Evolutionary conservation across 2,329 filamentous ascomycete species (phyloP).

Genomic region (Aspergillus puulaauensis): DNA sequence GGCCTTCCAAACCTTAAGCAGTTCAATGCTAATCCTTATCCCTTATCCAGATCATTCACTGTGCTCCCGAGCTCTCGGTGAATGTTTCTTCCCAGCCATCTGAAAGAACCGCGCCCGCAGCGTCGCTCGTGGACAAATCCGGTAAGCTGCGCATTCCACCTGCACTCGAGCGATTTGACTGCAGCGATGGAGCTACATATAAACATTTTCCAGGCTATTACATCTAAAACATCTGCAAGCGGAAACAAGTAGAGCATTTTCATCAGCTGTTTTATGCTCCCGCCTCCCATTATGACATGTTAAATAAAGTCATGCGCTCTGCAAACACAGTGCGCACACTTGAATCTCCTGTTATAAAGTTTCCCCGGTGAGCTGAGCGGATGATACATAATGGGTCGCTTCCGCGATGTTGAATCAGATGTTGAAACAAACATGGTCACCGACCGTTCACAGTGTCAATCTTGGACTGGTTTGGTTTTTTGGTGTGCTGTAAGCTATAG

Average conservation of each 20-base stretch:
- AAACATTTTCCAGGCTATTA: background rate
- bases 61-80: background rate
- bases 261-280: background rate
- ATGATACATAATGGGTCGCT: slow-evolving; percentile 22
- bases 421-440: background rate
- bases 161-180: background rate
- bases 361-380: background rate
- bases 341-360: background rate
- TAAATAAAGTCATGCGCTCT: background rate
- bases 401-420: slow-evolving; percentile 25
- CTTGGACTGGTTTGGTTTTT: slow-evolving; percentile 19
- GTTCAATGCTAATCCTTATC: background rate
- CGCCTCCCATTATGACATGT: background rate
- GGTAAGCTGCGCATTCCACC: background rate
- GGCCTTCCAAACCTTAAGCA: background rate
- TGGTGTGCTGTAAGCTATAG: slow-evolving; percentile 26
- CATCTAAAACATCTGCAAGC: slow-evolving; percentile 5
- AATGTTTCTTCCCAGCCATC: background rate
- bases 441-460: slow-evolving; percentile 16
- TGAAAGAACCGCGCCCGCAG: background rate
- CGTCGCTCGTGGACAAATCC: background rate
- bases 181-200: background rate
- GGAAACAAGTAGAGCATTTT: background rate
- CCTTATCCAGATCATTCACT: background rate
- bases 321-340: background rate